Evolutionary conservation across 768 basidiomycete species (phyloP), one percentile per base, ranked within the genome.

Genomic region (Tulasnella sp.): DNA sequence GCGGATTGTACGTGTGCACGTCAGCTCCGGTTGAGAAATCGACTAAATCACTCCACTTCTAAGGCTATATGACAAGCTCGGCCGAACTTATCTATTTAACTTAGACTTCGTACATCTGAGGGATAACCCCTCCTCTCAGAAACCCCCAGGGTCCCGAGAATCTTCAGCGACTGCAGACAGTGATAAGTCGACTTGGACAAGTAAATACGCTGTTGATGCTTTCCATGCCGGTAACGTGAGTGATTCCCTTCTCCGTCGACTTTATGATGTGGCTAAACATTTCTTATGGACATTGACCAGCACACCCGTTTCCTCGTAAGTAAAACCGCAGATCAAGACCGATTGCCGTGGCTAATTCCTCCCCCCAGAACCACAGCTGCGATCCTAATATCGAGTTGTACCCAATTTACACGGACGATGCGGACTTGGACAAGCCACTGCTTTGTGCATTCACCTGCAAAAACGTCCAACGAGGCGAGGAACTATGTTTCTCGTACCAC

Each of bases 261-360:
- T 46, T 28, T 11, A 28, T 81, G 46, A 9, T 78, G 28, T 48
- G 76, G 54, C 72, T 80, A 80, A 81, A 72, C 75, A 37, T 64
- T 24, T 44, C 14, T 28, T 34, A 54, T n/a, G 5, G 54, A 7
- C 54, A 5, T n/a, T n/a, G 54, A 81, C 16, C 82, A 97, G 96
- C 96, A 96, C 85, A 96, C 96, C n/a, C 90, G 96, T 44, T 97
- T 94, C 83, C 86, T 97, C 83, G 96, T 94, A 84, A 83, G 90
- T 88, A 41, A n/a, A n/a, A 16, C 20, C 75, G 6, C 14, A 28
- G 4, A 31, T n/a, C 0, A 44, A 46, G 81, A 20, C 78, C 44
- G 2, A 54, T 81, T 9, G 46, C 16, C 78, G 24, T 50, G 20
- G 44, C n/a, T 54, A 41, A 72, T 34, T 24, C 28, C 44, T 34